Conservation (phyloP, 805 yeast genomes). For the Wickerhamiella shivajii region DNA sequence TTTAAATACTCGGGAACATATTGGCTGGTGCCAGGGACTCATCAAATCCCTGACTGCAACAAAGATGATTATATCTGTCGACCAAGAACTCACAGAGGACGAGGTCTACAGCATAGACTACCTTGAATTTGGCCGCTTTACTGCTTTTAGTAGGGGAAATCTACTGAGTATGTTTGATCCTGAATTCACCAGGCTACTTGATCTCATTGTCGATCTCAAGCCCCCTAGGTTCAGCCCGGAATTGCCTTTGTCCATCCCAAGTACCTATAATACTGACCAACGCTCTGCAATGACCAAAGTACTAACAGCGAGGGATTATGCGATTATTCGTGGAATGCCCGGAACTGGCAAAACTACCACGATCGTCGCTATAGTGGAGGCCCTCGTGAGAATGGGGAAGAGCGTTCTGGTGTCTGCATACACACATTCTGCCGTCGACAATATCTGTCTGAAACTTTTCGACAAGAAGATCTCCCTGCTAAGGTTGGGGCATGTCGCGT, state of each 20-base stretch:
- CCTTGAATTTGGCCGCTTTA: conserved; percentile 61
- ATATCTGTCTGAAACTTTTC: conserved; percentile 61
- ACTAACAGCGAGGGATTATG: conserved; percentile 53
- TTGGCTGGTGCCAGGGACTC: conserved; percentile 7
- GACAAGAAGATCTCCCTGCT: conserved; percentile 36
- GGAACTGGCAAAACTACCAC: conserved; percentile 95
- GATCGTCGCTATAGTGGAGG: conserved; percentile 57
- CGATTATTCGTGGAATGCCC: conserved; percentile 89
- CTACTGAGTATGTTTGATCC: conserved; percentile 48
- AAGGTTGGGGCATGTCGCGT: conserved; percentile 47
- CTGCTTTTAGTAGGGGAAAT: conserved; percentile 66
- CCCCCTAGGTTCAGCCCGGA: conserved; percentile 30
- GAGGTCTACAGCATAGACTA: conserved; percentile 53
- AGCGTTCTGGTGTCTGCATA: conserved; percentile 68
- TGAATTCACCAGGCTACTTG: conserved; percentile 25
- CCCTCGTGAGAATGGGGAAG: conserved; percentile 44
- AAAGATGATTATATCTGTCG: conserved; percentile 36
- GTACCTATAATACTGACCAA: conserved; percentile 57
- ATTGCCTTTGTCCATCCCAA: conserved; percentile 3
- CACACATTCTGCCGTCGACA: conserved; percentile 94
- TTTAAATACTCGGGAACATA: conserved; percentile 1
- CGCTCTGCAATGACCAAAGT: conserved; percentile 49
- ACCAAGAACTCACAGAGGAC: conserved; percentile 34
- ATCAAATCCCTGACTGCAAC: conserved; percentile 21
- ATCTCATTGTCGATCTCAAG: conserved; percentile 39